These are phyloP conservation scores for Cladorrhinum sp. DNA, from an alignment of 2,329 filamentous ascomycete species.

Conservation along the genomic window DNA sequence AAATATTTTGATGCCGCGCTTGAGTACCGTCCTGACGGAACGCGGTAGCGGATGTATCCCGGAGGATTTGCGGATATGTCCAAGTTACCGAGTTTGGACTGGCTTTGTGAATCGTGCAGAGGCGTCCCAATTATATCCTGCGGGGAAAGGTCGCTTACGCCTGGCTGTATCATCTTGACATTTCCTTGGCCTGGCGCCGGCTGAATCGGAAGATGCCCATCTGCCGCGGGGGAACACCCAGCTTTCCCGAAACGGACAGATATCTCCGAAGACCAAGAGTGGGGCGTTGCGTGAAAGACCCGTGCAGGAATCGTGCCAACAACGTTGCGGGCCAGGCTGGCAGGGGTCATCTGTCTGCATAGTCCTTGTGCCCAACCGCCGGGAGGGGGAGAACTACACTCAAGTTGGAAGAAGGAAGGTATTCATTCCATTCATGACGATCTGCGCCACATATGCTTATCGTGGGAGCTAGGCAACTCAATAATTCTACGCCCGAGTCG, in stretches of 20 bases:
- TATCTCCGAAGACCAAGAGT: neutral
- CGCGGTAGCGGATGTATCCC: neutral
- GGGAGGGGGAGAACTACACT: neutral
- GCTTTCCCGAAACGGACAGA: neutral
- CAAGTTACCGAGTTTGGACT: neutral
- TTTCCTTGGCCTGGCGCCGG: neutral
- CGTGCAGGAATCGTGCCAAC: neutral
- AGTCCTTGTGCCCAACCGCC: neutral
- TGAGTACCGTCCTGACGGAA: neutral
- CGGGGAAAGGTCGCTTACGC: slow-evolving; percentile 6
- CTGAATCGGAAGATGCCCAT: neutral
- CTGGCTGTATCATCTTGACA: neutral
- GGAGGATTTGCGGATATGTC: neutral
- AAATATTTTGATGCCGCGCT: neutral
- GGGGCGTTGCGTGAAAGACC: neutral
- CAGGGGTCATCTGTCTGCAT: neutral
- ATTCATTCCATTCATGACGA: neutral
- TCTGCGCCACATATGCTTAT: neutral
- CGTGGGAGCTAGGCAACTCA: neutral
- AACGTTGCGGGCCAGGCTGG: neutral
- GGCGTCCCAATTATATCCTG: neutral
- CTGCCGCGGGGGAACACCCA: neutral
- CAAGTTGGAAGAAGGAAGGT: neutral
- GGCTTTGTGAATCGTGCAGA: neutral
- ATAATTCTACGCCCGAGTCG: neutral